Base-by-base conservation (phyloP, 2,329 filamentous ascomycete genomes). In the Hypomyces rosellus region DNA sequence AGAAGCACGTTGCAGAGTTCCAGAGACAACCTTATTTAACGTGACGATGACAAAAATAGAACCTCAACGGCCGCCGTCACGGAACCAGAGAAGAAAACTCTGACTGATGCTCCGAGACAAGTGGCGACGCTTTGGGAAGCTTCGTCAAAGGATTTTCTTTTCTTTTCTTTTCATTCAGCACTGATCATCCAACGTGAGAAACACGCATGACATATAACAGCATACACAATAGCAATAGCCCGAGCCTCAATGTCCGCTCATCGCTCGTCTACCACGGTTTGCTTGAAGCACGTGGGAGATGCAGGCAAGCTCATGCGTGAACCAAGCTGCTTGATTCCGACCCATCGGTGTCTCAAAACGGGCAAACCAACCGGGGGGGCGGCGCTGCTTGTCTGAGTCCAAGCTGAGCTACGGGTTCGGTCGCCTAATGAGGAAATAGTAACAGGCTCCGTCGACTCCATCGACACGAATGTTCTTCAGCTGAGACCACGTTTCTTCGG, bases 321-420 rank as follows among this genome's bases (percentile, higher is more conserved):
- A 42, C 38, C 25, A 37, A 18, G 36, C 44, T 18, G 37, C 44
- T 38, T 38, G 49, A 34, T 20, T 20, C 45, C 45, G 39, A 48
- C 34, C n/a, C 44, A 33, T 51, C 49, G 49, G 49, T 51, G 49
- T 51, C 49, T 46, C 34, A 37, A 41, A 41, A 48, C 30, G 22
- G 49, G 49, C 15, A 51, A 51, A 11, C 20, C 20, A 48, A 22
- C 18, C 45, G 45, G 2, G 37, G 20, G 20, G 3, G 20, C 20
- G 20, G 37, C 15, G 18, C 15, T n/a, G 39, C 39, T 34, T 34
- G 25, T 34, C 20, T 30, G 39, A 20, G 37, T 22, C 30, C 36
- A 22, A 43, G 49, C 43, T 38, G 41, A 42, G 42, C 39, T 8
- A 44, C 18, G 25, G 39, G n/a, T 36, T 51, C 49, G 49, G 49